Evolutionary conservation across 2,329 filamentous ascomycete genomes (phyloP).

Genomic region (Aspergillus brasiliensis): DNA sequence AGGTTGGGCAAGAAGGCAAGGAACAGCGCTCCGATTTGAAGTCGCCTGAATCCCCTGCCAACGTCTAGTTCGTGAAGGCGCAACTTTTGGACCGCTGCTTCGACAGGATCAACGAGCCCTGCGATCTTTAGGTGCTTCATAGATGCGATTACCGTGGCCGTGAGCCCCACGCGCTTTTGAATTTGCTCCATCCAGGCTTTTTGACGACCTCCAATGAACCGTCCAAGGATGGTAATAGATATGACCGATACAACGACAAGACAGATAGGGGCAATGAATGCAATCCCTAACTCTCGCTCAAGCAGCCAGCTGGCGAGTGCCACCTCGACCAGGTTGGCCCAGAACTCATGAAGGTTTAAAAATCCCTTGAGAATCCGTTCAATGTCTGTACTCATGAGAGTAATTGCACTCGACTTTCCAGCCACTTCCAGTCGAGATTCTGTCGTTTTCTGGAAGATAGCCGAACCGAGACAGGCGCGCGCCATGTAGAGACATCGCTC

Average conservation of each 20-base stretch:
- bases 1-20: not conserved
- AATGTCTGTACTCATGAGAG: slow-evolving; percentile 1
- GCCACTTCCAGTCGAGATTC: too few species aligned
- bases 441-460: too few species aligned
- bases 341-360: not conserved
- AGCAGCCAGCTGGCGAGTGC: not conserved
- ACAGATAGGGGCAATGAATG: not conserved
- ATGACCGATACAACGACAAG: not conserved
- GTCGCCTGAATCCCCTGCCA: not conserved
- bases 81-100: not conserved
- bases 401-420: not conserved
- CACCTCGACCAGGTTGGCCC: not conserved
- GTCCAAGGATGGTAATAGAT: not conserved
- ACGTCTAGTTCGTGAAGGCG: not conserved
- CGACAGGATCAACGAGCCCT: not conserved
- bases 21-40: not conserved
- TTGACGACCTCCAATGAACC: not conserved
- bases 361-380: not conserved
- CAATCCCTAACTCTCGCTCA: not conserved
- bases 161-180: not conserved
- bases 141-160: not conserved
- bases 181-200: not conserved
- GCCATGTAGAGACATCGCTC: too few species aligned
- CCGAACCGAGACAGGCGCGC: too few species aligned
- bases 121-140: not conserved